Conservation (phyloP, 2,329 filamentous ascomycete genomes). For the Zarea fungicola region DNA sequence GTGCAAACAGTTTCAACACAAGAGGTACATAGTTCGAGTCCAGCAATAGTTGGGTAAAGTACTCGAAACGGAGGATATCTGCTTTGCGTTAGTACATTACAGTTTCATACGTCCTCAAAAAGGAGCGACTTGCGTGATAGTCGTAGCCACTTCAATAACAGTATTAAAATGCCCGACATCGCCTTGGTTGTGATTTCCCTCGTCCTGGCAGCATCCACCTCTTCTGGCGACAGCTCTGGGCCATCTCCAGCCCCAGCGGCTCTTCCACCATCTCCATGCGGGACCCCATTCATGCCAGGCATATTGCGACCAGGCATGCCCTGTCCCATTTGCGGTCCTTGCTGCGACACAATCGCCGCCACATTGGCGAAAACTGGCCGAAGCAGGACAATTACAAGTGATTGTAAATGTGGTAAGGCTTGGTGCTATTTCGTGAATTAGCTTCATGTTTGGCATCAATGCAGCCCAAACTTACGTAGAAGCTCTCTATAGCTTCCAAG, state of each 20-base stretch:
- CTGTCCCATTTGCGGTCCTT: constrained; percentile 42
- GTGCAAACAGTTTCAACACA: constrained; percentile 86
- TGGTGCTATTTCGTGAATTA: constrained; percentile 48
- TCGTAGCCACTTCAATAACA: constrained; percentile 96
- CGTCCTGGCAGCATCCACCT: constrained; percentile 73
- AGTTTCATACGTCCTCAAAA: background rate
- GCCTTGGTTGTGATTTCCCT: constrained; percentile 89
- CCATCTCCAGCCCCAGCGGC: constrained; percentile 29
- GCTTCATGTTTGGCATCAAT: background rate
- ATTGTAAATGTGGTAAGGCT: constrained; percentile 81
- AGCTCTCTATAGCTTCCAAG: constrained; percentile 68
- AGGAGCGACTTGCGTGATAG: constrained; percentile 72
- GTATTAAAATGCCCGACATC: constrained; percentile 78
- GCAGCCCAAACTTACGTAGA: constrained; percentile 70
- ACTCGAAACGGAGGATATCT: constrained; percentile 96
- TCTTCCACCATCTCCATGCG: constrained; percentile 19
- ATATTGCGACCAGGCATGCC: constrained; percentile 36
- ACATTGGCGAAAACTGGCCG: constrained; percentile 86
- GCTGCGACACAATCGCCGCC: constrained; percentile 69
- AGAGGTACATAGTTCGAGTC: constrained; percentile 94
- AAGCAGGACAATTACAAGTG: constrained; percentile 84
- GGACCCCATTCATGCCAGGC: constrained; percentile 35
- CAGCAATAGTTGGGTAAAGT: constrained; percentile 84
- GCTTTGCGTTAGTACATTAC: constrained; percentile 15
- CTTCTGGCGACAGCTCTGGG: constrained; percentile 58